Evolutionary conservation across 495 filamentous ascomycete species (phyloP), one percentile per base, ranked within the genome.

Genomic region (Pyrenopolyporus hunteri): DNA sequence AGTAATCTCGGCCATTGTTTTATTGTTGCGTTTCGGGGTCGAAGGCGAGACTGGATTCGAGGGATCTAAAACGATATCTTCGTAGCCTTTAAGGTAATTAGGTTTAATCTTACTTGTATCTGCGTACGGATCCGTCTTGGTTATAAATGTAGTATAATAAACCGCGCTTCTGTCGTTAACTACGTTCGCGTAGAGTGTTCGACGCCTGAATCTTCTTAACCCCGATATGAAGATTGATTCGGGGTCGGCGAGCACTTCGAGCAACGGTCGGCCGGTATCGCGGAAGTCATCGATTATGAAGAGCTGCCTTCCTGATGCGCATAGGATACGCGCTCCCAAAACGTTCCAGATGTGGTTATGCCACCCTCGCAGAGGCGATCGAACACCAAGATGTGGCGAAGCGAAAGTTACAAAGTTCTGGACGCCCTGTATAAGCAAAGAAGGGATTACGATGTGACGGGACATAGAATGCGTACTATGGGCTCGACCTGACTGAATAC

Each of bases 321-420:
- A 93, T 14, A 97, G 73, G 0, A 86, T 89, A 8, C 86, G 78
- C 5, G 91, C 84, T 32, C 91, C 93, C 10, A 98, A 57, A 2
- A 87, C 80, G 73, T 98, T 98, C 83, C 84, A 97, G 4, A 93
- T 68, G 43, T 86, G 75, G 54, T 84, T 86, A 39, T 79, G 74
- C 69, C 80, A 82, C 6, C 92, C 92, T 29, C 81, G 78, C 3
- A 88, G 74, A 0, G 93, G 92, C 7, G 88, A 85, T 36, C 90
- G 81, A 6, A 93, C 90, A 14, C 93, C 93, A 0, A 97, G 83
- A 74, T 97, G 93, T 14, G 94, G 93, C 11, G 87, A 86, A 19
- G 89, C 93, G 73, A 98, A 97, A 1, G 92, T 95, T 2, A 90
- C 90, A 70, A 97, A 97, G 75, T 97, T 97, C 84, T 87, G 52